Conservation (phyloP, 768 basidiomycete genomes). For the Lactarius sanguifluus region DNA sequence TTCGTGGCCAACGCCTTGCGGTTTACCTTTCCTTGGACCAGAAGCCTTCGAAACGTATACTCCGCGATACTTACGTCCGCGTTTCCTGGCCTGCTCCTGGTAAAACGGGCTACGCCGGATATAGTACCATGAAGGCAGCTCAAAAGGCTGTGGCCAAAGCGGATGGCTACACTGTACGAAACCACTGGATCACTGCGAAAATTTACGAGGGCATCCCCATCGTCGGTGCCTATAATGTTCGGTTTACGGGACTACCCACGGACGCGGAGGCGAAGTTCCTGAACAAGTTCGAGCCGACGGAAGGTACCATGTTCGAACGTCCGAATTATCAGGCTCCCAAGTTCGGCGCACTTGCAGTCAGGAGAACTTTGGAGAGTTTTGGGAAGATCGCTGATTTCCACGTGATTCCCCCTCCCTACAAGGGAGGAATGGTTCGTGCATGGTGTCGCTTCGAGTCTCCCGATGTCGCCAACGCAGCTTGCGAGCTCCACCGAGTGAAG, state of each 20-base stretch:
- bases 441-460: slow-evolving; percentile 58
- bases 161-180: slow-evolving; percentile 39
- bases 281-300: slow-evolving; percentile 46
- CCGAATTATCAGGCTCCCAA: slow-evolving; percentile 45
- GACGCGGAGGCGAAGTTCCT: slow-evolving; percentile 44
- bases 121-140: slow-evolving; percentile 49
- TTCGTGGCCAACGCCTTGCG: slow-evolving; percentile 43
- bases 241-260: slow-evolving; percentile 54
- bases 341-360: slow-evolving; percentile 41
- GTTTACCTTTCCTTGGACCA: slow-evolving; percentile 48
- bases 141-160: slow-evolving; percentile 49
- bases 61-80: slow-evolving; percentile 56
- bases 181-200: slow-evolving; percentile 45
- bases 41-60: slow-evolving; percentile 40
- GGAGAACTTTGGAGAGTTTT: slow-evolving; percentile 38
- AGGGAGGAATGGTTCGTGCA: slow-evolving; percentile 47
- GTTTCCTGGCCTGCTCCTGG: slow-evolving; percentile 61
- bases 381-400: slow-evolving; percentile 47
- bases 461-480: slow-evolving; percentile 52
- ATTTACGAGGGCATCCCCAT: slow-evolving; percentile 59
- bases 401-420: slow-evolving; percentile 51
- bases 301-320: slow-evolving; percentile 52
- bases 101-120: slow-evolving; percentile 63
- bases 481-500: slow-evolving; percentile 48
- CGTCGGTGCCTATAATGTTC: slow-evolving; percentile 59